Percentiles rank a stretch among this genome's conserved stretches.
These are phyloP conservation scores for Fusarium nanum DNA, from an alignment of 2,329 filamentous ascomycete species.

Conservation along the genomic window DNA sequence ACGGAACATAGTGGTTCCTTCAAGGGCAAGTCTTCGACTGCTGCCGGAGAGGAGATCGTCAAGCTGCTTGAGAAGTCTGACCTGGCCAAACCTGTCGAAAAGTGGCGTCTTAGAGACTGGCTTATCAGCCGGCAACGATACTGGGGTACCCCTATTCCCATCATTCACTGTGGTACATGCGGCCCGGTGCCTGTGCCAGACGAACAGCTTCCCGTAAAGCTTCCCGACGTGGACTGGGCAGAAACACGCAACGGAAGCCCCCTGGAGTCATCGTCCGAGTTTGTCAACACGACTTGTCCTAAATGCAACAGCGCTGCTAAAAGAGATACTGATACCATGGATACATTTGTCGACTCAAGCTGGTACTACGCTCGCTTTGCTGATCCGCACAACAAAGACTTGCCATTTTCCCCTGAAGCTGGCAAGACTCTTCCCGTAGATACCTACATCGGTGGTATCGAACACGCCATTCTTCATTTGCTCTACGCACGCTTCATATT, in stretches of 20 bases:
- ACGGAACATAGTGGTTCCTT: slow-evolving; percentile 74
- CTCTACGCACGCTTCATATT: slow-evolving; percentile 92
- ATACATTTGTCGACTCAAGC: slow-evolving; percentile 94
- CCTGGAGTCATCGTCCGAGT: slow-evolving; percentile 76
- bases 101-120: slow-evolving; percentile 89
- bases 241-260: slow-evolving; percentile 80
- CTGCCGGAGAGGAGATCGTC: slow-evolving; percentile 72
- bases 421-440: slow-evolving; percentile 79
- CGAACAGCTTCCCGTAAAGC: slow-evolving; percentile 78
- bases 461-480: slow-evolving; percentile 90
- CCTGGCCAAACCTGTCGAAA: slow-evolving; percentile 72
- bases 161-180: slow-evolving; percentile 82
- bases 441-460: slow-evolving; percentile 88
- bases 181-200: slow-evolving; percentile 83
- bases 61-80: slow-evolving; percentile 64
- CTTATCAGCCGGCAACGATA: slow-evolving; percentile 91
- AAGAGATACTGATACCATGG: slow-evolving; percentile 94
- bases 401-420: slow-evolving; percentile 70
- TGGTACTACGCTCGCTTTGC: slow-evolving; percentile 91
- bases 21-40: slow-evolving; percentile 69
- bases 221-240: slow-evolving; percentile 78
- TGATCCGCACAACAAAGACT: slow-evolving; percentile 72
- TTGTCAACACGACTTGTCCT: slow-evolving; percentile 81
- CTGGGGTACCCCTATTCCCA: slow-evolving; percentile 91
- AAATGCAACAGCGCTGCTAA: slow-evolving; percentile 76